These are phyloP conservation scores for Ophiognomonia clavigignenti-juglandacearum DNA, from an alignment of 2,329 filamentous ascomycete genomes.

Conservation along the genomic window DNA sequence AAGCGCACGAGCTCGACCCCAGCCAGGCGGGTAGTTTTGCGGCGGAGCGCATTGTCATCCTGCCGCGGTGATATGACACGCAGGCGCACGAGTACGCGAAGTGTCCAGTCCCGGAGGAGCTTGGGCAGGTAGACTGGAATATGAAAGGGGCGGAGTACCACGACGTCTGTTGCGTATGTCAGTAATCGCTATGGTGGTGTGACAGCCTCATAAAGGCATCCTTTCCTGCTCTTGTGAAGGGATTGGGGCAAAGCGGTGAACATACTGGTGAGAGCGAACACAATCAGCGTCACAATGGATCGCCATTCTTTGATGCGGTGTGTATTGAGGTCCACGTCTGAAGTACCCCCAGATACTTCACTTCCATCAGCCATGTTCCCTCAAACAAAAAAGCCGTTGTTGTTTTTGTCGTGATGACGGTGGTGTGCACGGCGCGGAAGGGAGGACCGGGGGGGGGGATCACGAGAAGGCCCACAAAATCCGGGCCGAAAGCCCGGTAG, in stretches of 20 bases:
- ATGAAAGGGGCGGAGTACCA: conserved; percentile 65
- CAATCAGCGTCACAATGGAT: conserved; percentile 65
- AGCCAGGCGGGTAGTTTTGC: conserved; percentile 19
- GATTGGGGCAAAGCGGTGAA: conserved; percentile 19
- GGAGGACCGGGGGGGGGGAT: too few species aligned
- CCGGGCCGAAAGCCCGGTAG: too few species aligned
- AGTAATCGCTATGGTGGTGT: background rate
- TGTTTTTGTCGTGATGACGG: too few species aligned
- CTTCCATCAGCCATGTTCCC: too few species aligned
- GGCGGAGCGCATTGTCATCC: conserved; percentile 2
- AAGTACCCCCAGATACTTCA: too few species aligned
- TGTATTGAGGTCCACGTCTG: conserved; percentile 46
- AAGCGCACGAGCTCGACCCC: conserved; percentile 34
- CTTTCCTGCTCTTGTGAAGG: background rate
- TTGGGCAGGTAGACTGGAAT: conserved; percentile 58
- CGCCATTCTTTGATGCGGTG: conserved; percentile 58
- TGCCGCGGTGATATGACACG: conserved; percentile 49
- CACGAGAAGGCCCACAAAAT: too few species aligned
- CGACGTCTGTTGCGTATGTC: conserved; percentile 46
- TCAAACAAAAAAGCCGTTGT: too few species aligned
- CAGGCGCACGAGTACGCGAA: conserved; percentile 34
- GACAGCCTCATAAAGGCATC: too few species aligned
- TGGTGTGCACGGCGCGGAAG: too few species aligned
- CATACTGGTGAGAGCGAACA: conserved; percentile 68
- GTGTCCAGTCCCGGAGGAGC: conserved; percentile 36